Evolutionary conservation across 1,139 yeast genomes (phyloP).

Genomic region (Candida tropicalis): DNA sequence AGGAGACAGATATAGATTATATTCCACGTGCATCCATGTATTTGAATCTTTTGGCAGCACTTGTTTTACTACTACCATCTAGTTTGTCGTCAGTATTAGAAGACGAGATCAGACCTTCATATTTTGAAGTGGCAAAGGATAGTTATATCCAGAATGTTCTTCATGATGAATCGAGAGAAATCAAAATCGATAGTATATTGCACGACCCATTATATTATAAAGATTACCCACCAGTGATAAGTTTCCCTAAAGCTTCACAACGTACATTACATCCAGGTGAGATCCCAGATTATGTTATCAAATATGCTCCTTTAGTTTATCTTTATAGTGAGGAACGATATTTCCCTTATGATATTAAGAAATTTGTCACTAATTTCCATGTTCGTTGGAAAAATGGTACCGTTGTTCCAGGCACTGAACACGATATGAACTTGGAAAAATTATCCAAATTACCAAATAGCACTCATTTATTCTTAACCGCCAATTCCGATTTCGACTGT

Average conservation of each 20-base stretch:
- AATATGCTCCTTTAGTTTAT: conserved; percentile 80
- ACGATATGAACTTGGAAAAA: conserved; percentile 38
- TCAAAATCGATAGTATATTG: conserved; percentile 16
- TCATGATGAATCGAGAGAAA: conserved; percentile 15
- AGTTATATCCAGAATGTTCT: conserved; percentile 14
- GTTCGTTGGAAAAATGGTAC: conserved; percentile 53
- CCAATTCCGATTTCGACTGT: conserved; percentile 67
- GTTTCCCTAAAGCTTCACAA: conserved; percentile 32
- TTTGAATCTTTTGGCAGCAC: neutral
- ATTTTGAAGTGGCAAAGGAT: conserved; percentile 14
- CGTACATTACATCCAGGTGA: conserved; percentile 51
- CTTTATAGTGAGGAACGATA: conserved; percentile 88
- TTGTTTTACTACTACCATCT: conserved; percentile 4
- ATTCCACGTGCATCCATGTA: conserved; percentile 8
- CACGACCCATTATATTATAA: conserved; percentile 28
- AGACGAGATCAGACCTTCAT: conserved; percentile 1
- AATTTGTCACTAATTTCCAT: conserved; percentile 67
- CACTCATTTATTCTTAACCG: conserved; percentile 52
- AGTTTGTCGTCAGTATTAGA: neutral
- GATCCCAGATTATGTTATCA: conserved; percentile 74
- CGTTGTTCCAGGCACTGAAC: conserved; percentile 38
- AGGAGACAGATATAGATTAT: too few species aligned
- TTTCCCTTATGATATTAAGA: conserved; percentile 77
- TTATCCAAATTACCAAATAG: conserved; percentile 36
- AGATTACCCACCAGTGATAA: conserved; percentile 41